Evolutionary conservation across 2,329 filamentous ascomycete genomes (phyloP).

Genomic region (Aspergillus aculeatus): DNA sequence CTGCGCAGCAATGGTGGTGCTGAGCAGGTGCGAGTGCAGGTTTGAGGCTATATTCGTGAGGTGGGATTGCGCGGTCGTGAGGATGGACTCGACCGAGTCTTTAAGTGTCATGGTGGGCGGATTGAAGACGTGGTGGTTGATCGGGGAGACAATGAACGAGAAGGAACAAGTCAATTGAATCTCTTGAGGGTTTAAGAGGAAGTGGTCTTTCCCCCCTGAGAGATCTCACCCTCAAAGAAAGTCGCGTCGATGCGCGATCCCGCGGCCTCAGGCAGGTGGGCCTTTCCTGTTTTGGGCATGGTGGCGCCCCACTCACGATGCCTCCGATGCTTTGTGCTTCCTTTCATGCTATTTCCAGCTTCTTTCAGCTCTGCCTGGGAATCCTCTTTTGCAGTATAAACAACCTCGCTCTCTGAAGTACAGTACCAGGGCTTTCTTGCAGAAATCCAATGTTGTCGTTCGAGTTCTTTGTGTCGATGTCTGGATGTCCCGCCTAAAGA

Average conservation of each 20-base stretch:
- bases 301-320: background rate
- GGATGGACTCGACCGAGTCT: conserved; percentile 1
- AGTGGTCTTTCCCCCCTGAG: background rate
- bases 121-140: no score
- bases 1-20: background rate
- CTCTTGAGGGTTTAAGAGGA: background rate
- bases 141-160: background rate
- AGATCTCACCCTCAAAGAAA: background rate
- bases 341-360: background rate
- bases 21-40: background rate
- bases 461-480: no score
- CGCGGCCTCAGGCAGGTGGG: background rate
- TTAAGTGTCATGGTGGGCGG: conserved; percentile 1
- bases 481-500: no score
- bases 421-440: no score
- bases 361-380: no score
- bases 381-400: no score
- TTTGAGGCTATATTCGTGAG: background rate
- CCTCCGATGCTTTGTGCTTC: background rate
- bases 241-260: background rate
- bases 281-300: background rate
- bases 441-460: no score
- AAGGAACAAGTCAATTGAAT: no score
- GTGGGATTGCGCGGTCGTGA: background rate
- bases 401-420: no score